phyloP scores from a whole-genome alignment of 2,329 filamentous ascomycete genomes.

The Ceratocystis smalleyi region DNA sequence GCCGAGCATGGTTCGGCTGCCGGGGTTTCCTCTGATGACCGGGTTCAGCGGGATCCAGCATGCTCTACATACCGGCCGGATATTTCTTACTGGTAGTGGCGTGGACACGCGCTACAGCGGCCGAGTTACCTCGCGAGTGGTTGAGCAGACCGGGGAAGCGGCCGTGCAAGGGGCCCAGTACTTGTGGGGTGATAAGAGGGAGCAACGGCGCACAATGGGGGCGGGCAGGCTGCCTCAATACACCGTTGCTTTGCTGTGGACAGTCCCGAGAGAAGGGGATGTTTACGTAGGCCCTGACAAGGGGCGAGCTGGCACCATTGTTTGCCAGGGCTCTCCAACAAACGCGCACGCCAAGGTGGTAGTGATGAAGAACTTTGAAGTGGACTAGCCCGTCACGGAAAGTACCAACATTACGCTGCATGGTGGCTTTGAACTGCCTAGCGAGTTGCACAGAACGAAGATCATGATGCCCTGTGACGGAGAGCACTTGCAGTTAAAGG shows the following conservation, averaged over 20 bases:
- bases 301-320: constrained; percentile 2
- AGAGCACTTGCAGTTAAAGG: background rate
- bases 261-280: constrained; percentile 6
- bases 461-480: constrained; percentile 7
- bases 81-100: constrained; percentile 6
- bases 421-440: constrained; percentile 10
- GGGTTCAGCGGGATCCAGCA: constrained; percentile 7
- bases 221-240: background rate
- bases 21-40: background rate
- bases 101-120: background rate
- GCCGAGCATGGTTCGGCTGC: background rate
- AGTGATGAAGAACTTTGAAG: constrained; percentile 13
- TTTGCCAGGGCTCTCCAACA: constrained; percentile 1
- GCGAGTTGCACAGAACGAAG: constrained; percentile 4
- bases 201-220: background rate
- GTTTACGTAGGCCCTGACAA: constrained; percentile 1
- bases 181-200: constrained; percentile 7
- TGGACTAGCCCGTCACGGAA: constrained; percentile 12
- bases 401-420: constrained; percentile 13
- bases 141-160: constrained; percentile 4
- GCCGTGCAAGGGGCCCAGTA: constrained; percentile 11
- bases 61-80: background rate
- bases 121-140: background rate
- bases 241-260: constrained; percentile 9
- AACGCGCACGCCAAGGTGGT: background rate